phyloP scores from a whole-genome alignment of 257 asterid genomes.

The Apocynum venetum region DNA sequence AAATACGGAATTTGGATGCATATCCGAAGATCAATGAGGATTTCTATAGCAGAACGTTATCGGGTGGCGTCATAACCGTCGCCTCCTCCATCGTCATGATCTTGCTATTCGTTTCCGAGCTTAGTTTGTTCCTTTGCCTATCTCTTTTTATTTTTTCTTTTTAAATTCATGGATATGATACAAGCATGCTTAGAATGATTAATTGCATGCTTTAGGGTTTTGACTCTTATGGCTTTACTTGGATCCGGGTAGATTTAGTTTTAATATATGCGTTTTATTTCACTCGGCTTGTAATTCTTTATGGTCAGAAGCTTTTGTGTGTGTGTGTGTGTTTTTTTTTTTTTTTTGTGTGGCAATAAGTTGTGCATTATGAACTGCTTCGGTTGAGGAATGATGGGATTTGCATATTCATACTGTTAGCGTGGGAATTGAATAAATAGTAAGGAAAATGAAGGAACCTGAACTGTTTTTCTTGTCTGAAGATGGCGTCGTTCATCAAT shows the following conservation, averaged over 20 bases:
- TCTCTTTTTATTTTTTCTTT: not conserved
- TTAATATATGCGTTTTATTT: not conserved
- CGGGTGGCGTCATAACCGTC: slow-evolving; percentile 87
- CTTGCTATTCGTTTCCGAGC: slow-evolving; percentile 90
- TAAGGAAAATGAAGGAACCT: not conserved
- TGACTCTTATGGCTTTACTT: not conserved
- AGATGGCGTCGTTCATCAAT: not conserved
- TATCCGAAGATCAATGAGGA: slow-evolving; percentile 98
- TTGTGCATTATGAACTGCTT: not conserved
- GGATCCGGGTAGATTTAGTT: not conserved
- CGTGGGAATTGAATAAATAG: not conserved
- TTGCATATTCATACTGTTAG: not conserved
- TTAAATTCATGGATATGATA: not conserved
- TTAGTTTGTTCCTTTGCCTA: slow-evolving; percentile 47
- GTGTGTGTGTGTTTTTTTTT: not conserved
- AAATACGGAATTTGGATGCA: slow-evolving; percentile 72
- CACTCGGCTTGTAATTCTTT: not conserved
- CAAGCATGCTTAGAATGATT: not conserved
- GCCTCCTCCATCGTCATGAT: slow-evolving; percentile 84
- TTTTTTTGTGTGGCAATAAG: not conserved
- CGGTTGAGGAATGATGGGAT: not conserved
- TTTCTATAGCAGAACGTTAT: slow-evolving; percentile 93
- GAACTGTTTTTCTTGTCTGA: not conserved
- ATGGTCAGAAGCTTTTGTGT: no score
- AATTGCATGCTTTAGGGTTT: not conserved